Evolutionary conservation across 2,329 filamentous ascomycete genomes (phyloP), one percentile per base, ranked within the genome.

Genomic region (Ophiostoma perfectum): DNA sequence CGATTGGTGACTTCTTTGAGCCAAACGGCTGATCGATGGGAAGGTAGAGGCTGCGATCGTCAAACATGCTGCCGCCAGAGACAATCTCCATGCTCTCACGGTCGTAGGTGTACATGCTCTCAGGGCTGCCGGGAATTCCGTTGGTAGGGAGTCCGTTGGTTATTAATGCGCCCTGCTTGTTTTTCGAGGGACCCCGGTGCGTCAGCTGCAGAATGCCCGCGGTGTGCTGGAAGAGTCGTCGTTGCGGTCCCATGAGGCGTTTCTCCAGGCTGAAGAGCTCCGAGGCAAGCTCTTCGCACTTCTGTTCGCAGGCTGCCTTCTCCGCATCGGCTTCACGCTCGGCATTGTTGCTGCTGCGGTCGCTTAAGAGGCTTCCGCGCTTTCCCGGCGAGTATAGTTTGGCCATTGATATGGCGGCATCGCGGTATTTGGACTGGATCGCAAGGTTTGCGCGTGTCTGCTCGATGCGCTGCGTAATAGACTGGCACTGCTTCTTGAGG

Each of bases 171-270:
- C 4, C 67, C 80, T 80, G 72, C 74, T 70, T 69, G 42, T 70
- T 66, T 42, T 67, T 67, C 69, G 83, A 82, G n/a, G 90, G 82
- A 0, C 86, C 87, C 73, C 89, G 90, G 78, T 98, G 93, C 8
- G 93, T 96, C 77, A 96, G 85, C 76, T 97, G 93, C 67, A 99
- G 81, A 52, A 99, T 91, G 62, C 92, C 94, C 14, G 95, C 93
- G 0, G 94, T 98, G 77, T 99, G 95, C 77, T 94, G 88, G 66
- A 98, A 81, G 62, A 99, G 80, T 71, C 88, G 86, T 73, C 86
- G 86, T 74, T 96, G 91, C 8, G 91, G 85, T 69, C 90, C 85
- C 80, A 92, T 88, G 70, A 90, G 81, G 72, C 90, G 82, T 77
- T 90, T 91, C 78, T 97, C 92, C 68, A 96, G 81, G 70, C 85